These are phyloP conservation scores for Phragmites australis DNA, from an alignment of 176 grass and related monocot genomes.

Conservation along the genomic window DNA sequence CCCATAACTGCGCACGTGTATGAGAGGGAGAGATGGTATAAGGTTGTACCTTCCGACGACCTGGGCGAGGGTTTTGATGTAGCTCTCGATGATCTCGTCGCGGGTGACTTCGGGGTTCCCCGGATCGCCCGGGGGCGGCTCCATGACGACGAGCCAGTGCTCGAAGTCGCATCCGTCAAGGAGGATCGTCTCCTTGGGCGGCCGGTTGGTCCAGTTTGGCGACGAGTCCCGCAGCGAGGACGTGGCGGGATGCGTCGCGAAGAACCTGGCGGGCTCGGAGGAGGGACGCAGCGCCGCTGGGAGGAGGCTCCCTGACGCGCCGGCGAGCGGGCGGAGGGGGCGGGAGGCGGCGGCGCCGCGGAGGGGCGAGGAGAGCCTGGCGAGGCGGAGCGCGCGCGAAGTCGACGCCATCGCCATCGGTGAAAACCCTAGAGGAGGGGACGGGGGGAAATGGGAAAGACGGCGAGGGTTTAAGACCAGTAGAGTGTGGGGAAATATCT, in stretches of 20 bases:
- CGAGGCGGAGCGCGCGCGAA: conserved; percentile 32
- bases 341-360: neutral
- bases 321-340: conserved; percentile 31
- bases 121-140: conserved; percentile 56
- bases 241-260: conserved; percentile 58
- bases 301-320: neutral
- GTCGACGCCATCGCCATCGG: conserved; percentile 42
- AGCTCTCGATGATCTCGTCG: conserved; percentile 84
- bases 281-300: neutral
- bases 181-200: conserved; percentile 82
- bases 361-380: neutral
- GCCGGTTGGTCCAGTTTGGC: conserved; percentile 79
- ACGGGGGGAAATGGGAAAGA: neutral
- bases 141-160: conserved; percentile 91
- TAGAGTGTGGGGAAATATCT: too few relatives aligned
- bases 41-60: conserved; percentile 41
- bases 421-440: neutral
- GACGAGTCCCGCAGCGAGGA: conserved; percentile 70
- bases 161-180: conserved; percentile 89
- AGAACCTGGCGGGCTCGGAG: conserved; percentile 1
- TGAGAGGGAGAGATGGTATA: neutral
- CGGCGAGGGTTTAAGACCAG: neutral
- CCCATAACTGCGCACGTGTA: too few relatives aligned
- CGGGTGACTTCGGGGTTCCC: conserved; percentile 53
- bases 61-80: conserved; percentile 79